These are phyloP conservation scores for Gnaphalium uliginosum DNA, from an alignment of 129 eudicot genomes.

Conservation along the genomic window DNA sequence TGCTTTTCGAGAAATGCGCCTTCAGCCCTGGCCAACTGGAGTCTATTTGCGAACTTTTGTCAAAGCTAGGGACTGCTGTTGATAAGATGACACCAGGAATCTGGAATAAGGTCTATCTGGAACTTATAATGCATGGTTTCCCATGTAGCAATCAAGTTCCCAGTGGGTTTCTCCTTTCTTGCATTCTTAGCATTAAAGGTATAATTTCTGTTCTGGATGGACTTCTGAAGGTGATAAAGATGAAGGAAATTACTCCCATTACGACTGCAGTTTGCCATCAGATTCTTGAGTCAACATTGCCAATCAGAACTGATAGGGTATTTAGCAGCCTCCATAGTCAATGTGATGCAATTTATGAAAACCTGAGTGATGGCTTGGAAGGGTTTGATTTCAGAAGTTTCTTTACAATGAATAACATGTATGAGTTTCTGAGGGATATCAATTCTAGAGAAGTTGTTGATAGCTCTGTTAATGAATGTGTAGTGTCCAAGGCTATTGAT, in stretches of 20 bases:
- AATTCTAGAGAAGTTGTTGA: conserved; percentile 43
- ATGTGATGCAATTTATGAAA: conserved; percentile 56
- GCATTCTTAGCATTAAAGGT: conserved; percentile 68
- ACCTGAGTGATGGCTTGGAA: conserved; percentile 48
- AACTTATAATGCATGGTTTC: conserved; percentile 82
- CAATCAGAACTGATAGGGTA: conserved; percentile 62
- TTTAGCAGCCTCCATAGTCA: conserved; percentile 58
- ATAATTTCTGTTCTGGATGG: conserved; percentile 53
- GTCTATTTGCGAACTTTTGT: conserved; percentile 54
- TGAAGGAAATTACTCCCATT: conserved; percentile 33
- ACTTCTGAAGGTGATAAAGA: conserved; percentile 45
- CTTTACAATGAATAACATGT: conserved; percentile 67
- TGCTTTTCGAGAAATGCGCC: conserved; percentile 49
- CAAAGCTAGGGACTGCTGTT: conserved; percentile 43
- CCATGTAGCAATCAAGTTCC: conserved; percentile 57
- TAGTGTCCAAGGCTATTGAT: conserved; percentile 62
- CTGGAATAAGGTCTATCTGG: conserved; percentile 58
- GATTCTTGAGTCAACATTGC: conserved; percentile 60
- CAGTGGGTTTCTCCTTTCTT: conserved; percentile 70
- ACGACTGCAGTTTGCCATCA: conserved; percentile 51
- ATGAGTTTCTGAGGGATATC: conserved; percentile 46
- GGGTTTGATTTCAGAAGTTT: conserved; percentile 68
- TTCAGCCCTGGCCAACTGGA: conserved; percentile 43
- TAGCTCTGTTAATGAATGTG: conserved; percentile 49
- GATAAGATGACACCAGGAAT: conserved; percentile 65